Conservation (phyloP, 2,329 filamentous ascomycete species). For the Ophioceras dolichostomum region DNA sequence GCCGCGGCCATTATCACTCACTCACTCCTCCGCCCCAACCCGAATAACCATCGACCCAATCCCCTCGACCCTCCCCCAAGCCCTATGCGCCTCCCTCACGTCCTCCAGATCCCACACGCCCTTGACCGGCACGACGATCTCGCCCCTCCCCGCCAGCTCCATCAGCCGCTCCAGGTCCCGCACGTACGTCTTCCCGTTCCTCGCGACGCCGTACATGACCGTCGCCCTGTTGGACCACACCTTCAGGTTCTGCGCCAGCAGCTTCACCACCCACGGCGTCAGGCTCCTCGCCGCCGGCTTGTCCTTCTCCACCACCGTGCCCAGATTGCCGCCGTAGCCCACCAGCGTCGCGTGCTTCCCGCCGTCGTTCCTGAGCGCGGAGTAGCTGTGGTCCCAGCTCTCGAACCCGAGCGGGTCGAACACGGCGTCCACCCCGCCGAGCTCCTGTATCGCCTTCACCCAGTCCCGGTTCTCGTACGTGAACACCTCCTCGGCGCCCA, state of each 20-base stretch:
- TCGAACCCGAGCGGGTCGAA: constrained; percentile 37
- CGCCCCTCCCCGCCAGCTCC: constrained; percentile 16
- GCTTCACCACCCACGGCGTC: constrained; percentile 17
- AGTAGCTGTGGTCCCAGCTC: constrained; percentile 35
- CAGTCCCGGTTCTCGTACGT: constrained; percentile 35
- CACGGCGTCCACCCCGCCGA: constrained; percentile 32
- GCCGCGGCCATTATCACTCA: no score
- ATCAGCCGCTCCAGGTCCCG: constrained; percentile 18
- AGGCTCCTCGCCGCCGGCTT: constrained; percentile 17
- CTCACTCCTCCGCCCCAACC: background rate
- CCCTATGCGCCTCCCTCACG: constrained; percentile 22
- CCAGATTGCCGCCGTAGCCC: constrained; percentile 24
- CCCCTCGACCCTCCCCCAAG: constrained; percentile 20
- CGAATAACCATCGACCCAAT: constrained; percentile 22
- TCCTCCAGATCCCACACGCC: constrained; percentile 26
- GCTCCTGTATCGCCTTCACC: constrained; percentile 28
- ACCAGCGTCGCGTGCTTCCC: constrained; percentile 15
- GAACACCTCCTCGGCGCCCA: constrained; percentile 27
- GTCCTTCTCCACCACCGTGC: constrained; percentile 7
- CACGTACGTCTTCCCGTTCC: constrained; percentile 19
- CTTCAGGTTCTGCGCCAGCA: constrained; percentile 16
- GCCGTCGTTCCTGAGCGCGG: constrained; percentile 28
- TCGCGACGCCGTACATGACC: constrained; percentile 21
- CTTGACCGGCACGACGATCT: constrained; percentile 23
- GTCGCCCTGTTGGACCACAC: constrained; percentile 14